phyloP scores from a whole-genome alignment of 768 basidiomycete genomes.

The Lactarius indigo region DNA sequence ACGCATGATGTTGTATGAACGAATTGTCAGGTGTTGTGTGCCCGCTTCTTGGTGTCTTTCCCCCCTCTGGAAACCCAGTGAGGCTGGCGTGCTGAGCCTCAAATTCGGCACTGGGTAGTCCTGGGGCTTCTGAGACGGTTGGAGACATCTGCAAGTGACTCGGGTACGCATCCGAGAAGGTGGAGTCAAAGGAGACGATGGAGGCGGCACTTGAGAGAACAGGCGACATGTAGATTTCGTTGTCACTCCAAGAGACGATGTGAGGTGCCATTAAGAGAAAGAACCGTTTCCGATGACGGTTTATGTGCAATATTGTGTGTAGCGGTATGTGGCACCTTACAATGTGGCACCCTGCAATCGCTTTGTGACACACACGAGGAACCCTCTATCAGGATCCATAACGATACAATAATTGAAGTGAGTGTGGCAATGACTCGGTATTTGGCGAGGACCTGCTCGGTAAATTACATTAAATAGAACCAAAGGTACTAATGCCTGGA shows the following conservation, averaged over 20 bases:
- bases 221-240: background rate
- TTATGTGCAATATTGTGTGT: too few relatives aligned
- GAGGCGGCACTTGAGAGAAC: background rate
- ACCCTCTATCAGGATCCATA: too few relatives aligned
- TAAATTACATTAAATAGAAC: too few relatives aligned
- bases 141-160: background rate
- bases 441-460: too few relatives aligned
- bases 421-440: too few relatives aligned
- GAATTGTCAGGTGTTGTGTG: background rate
- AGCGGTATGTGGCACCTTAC: too few relatives aligned
- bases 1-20: constrained; percentile 10
- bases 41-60: background rate
- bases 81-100: background rate
- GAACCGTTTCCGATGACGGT: background rate
- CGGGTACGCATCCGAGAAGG: background rate
- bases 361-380: too few relatives aligned
- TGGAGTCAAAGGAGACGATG: constrained; percentile 8
- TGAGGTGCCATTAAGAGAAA: constrained; percentile 2
- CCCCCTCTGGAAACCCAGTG: background rate
- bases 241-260: background rate
- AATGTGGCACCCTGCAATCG: too few relatives aligned
- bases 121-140: background rate
- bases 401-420: too few relatives aligned
- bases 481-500: too few relatives aligned
- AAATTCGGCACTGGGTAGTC: background rate